Base-by-base conservation (phyloP, 2,329 filamentous ascomycete genomes). In the Phaeosphaeriaceae sp. region DNA sequence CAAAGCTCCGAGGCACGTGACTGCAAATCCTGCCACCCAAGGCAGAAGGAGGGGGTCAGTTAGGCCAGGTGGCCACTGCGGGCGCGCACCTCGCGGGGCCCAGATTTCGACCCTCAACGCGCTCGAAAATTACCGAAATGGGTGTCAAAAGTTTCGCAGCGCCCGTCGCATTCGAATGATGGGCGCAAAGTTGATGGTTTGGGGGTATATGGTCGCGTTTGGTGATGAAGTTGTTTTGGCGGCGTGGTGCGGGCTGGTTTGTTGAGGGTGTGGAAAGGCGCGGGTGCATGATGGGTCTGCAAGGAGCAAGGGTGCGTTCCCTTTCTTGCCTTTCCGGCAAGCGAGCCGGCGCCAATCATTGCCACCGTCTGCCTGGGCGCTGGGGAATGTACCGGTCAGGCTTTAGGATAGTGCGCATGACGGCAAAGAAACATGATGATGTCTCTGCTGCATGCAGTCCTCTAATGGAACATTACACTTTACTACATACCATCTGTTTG, bases 111-210 rank as follows among this genome's bases (percentile, higher is more conserved):
- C 64, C 62, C 61, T 61, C 61, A 63, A 68, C 67, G 63, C 63
- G 71, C 55, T 60, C 55, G 48, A 70, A 72, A 70, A 74, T 60
- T 70, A 56, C 49, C 56, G 54, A 71, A 69, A 67, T 70, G 61
- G 71, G 69, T 68, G 48, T 70, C 61, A 69, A 71, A 73, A 57
- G 62, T 66, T 66, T 70, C 62, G 63, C 65, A 58, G 53, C 48
- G 51, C 57, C 58, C 62, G 63, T 63, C 62, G 63, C 58, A 60
- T 63, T 56, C 54, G 51, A 49, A 62, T 60, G 63, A 67, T 66
- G 63, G 60, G 59, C 61, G 55, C 51, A 46, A 67, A 64, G 56
- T 44, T 51, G 63, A 66, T 71, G 65, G 56, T 66, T 65, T 54
- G 60, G 57, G 60, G 58, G 53, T 56, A 45, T 48, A 36, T 42